Conservation (phyloP, 441 rosid species). For the Gossypium trilobum region DNA sequence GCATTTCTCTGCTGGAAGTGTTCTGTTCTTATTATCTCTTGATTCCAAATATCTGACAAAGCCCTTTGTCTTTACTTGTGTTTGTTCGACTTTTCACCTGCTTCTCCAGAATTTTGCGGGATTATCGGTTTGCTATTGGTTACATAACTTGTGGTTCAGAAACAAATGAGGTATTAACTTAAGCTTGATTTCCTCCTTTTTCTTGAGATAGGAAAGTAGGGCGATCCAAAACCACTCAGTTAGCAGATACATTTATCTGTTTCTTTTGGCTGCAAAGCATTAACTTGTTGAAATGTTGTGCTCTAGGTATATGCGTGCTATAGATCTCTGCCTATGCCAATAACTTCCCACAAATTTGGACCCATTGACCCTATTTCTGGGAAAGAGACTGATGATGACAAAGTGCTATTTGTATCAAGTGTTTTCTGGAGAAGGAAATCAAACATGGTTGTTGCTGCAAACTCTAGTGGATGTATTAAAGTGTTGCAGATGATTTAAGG, state of each 20-base stretch:
- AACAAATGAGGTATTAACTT: constrained; percentile 78
- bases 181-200: neutral
- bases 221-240: neutral
- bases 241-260: neutral
- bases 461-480: constrained; percentile 85
- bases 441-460: constrained; percentile 70
- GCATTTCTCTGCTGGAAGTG: neutral
- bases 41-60: neutral
- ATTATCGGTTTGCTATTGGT: constrained; percentile 58
- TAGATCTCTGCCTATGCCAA: constrained; percentile 78
- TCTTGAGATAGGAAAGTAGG: neutral
- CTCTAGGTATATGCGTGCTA: constrained; percentile 69
- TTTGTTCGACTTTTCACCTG: constrained; percentile 16
- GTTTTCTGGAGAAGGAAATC: constrained; percentile 88
- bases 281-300: constrained; percentile 8
- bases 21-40: neutral
- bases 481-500: constrained; percentile 64
- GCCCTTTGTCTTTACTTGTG: neutral
- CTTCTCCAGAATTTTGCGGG: constrained; percentile 82
- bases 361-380: constrained; percentile 70
- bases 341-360: constrained; percentile 79
- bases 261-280: constrained; percentile 6
- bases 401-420: constrained; percentile 78
- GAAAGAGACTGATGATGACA: constrained; percentile 66
- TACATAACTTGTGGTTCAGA: constrained; percentile 92